A percentile compares a stretch with the other conserved stretches of the same genome.
Evolutionary conservation across 257 asterid genomes (phyloP).

Genomic region (Linaria vulgaris): DNA sequence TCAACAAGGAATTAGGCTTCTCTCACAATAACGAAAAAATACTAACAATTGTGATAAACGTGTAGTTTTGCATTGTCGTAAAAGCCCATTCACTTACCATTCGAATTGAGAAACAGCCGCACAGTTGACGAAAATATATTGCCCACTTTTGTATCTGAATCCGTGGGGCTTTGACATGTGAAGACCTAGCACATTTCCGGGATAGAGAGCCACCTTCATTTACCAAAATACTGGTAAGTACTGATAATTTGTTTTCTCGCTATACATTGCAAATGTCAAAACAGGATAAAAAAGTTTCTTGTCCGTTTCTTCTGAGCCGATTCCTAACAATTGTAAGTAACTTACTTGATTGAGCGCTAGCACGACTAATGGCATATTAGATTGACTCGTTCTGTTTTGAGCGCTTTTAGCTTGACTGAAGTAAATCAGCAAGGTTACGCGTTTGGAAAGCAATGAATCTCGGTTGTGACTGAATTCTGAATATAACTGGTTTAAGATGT

Average conservation of each 20-base stretch:
- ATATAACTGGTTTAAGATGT: no score
- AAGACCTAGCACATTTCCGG: conserved; percentile 78
- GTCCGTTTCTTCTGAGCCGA: no score
- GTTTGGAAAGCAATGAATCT: no score
- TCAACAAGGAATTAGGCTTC: conserved; percentile 13
- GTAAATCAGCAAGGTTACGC: no score
- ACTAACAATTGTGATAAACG: neutral
- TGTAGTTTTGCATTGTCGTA: neutral
- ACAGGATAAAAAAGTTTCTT: no score
- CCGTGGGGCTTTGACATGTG: conserved; percentile 95
- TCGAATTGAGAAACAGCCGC: conserved; percentile 93
- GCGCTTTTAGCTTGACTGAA: no score
- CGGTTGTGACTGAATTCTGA: neutral
- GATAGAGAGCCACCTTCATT: conserved; percentile 76
- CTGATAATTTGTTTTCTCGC: no score
- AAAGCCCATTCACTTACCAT: conserved; percentile 46
- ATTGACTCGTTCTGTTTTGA: no score
- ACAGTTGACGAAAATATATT: conserved; percentile 83
- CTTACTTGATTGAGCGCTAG: no score
- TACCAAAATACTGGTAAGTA: neutral
- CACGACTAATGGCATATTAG: no score
- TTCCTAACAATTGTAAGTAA: no score
- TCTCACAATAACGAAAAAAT: conserved; percentile 14
- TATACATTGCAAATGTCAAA: no score
- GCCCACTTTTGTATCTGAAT: conserved; percentile 80